These are phyloP conservation scores for Neurospora sp. DNA, from an alignment of 495 filamentous ascomycete species.

Conservation along the genomic window DNA sequence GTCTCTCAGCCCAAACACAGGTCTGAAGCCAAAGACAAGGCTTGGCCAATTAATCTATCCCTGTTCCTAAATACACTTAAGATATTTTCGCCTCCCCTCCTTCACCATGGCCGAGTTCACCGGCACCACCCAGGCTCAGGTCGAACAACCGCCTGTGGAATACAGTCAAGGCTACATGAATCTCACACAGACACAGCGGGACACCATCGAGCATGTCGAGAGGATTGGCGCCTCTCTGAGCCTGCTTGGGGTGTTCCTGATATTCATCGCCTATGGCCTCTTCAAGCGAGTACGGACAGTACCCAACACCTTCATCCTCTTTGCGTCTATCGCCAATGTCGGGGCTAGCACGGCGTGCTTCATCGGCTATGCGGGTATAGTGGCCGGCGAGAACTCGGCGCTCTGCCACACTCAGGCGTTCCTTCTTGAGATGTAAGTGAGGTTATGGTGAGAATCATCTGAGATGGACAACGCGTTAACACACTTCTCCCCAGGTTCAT, in stretches of 20 bases:
- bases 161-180: conserved; percentile 17
- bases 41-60: conserved; percentile 9
- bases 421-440: conserved; percentile 48
- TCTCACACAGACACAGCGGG: conserved; percentile 16
- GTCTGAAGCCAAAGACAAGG: background rate
- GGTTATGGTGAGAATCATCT: background rate
- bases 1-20: background rate
- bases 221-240: conserved; percentile 48
- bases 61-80: conserved; percentile 6
- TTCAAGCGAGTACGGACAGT: conserved; percentile 56
- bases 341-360: conserved; percentile 66
- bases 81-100: background rate
- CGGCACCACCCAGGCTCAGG: background rate
- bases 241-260: conserved; percentile 54
- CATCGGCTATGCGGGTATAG: conserved; percentile 47
- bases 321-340: conserved; percentile 74
- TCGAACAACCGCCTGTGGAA: background rate
- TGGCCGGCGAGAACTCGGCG: conserved; percentile 38
- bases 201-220: conserved; percentile 31
- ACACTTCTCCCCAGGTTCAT: conserved; percentile 34
- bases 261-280: conserved; percentile 57
- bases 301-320: conserved; percentile 75
- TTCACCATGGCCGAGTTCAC: background rate
- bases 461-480: background rate
- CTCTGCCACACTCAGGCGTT: conserved; percentile 72